These are phyloP conservation scores for Leishmania lainsoni DNA, from an alignment of 208 protist species.

Conservation along the genomic window DNA sequence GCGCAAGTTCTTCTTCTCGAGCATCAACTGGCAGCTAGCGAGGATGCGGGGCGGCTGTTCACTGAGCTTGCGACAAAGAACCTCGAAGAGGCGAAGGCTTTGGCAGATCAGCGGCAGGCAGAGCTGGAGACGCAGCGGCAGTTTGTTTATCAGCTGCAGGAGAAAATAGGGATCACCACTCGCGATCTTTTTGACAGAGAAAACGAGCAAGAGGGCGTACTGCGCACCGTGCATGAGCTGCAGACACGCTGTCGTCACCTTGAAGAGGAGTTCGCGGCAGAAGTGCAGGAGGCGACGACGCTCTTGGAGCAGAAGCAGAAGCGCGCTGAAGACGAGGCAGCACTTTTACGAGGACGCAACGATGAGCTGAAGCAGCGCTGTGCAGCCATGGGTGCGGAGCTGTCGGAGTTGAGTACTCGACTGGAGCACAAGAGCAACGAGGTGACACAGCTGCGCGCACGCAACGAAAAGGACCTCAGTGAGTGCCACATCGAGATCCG, in stretches of 20 bases:
- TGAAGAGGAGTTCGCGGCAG: constrained; percentile 17
- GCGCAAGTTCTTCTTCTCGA: constrained; percentile 22
- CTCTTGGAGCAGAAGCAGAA: constrained; percentile 16
- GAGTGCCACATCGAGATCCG: constrained; percentile 34
- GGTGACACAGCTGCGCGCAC: constrained; percentile 13
- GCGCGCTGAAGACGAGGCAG: constrained; percentile 12
- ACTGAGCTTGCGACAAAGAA: background rate
- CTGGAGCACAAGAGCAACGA: constrained; percentile 2
- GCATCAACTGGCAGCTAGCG: constrained; percentile 14
- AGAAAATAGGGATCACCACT: constrained; percentile 23
- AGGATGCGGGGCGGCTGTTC: background rate
- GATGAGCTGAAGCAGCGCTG: constrained; percentile 26
- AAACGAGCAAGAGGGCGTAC: constrained; percentile 33
- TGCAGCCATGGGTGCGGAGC: constrained; percentile 10
- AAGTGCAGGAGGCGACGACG: constrained; percentile 19
- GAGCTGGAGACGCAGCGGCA: constrained; percentile 32
- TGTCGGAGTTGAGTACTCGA: constrained; percentile 7
- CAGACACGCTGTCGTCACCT: constrained; percentile 11
- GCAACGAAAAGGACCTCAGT: constrained; percentile 20
- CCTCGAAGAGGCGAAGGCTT: constrained; percentile 11
- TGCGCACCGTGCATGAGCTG: constrained; percentile 18
- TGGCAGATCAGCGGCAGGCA: constrained; percentile 14
- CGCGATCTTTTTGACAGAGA: constrained; percentile 31
- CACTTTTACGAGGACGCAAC: constrained; percentile 15
- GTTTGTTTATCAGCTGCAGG: constrained; percentile 28